phyloP scores from a whole-genome alignment of 176 grass and related monocot genomes.

The Paspalum notatum region DNA sequence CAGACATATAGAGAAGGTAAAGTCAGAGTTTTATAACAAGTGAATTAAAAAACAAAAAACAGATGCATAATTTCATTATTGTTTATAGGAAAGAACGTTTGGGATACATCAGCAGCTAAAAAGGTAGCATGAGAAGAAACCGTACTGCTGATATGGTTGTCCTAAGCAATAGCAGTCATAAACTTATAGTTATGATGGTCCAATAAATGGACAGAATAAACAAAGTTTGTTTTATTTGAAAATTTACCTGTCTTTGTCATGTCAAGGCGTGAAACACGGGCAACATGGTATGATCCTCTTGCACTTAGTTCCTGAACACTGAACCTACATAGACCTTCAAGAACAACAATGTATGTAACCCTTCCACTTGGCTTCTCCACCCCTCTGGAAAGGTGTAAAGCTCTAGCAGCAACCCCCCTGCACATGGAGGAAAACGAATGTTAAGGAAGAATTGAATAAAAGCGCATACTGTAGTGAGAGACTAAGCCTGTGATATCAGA shows the following conservation, averaged over 20 bases:
- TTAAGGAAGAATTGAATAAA: slow-evolving; percentile 2
- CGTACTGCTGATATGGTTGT: neutral
- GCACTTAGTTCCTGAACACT: slow-evolving; percentile 88
- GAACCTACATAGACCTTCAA: slow-evolving; percentile 97
- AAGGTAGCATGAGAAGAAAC: slow-evolving; percentile 32
- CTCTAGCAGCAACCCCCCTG: slow-evolving; percentile 98
- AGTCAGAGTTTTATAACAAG: slow-evolving; percentile 15
- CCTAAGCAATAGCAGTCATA: neutral
- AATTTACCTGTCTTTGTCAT: slow-evolving; percentile 87
- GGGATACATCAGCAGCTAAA: slow-evolving; percentile 7
- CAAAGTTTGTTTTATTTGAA: slow-evolving; percentile 4
- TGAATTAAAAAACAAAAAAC: slow-evolving; percentile 3
- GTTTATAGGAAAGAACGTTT: slow-evolving; percentile 1
- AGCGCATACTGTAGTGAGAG: neutral
- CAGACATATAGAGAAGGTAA: slow-evolving; percentile 24
- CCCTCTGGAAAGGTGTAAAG: slow-evolving; percentile 94
- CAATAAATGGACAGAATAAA: neutral
- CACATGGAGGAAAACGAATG: slow-evolving; percentile 30
- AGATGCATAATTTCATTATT: neutral
- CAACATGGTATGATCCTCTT: slow-evolving; percentile 90
- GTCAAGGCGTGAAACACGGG: slow-evolving; percentile 86
- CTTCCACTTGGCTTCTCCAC: slow-evolving; percentile 98
- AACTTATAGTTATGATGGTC: slow-evolving; percentile 13
- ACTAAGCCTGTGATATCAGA: slow-evolving; percentile 4
- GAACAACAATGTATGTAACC: slow-evolving; percentile 96